Base-by-base conservation (phyloP, 1,284 basidiomycete genomes). In the Cryptococcus floricola region DNA sequence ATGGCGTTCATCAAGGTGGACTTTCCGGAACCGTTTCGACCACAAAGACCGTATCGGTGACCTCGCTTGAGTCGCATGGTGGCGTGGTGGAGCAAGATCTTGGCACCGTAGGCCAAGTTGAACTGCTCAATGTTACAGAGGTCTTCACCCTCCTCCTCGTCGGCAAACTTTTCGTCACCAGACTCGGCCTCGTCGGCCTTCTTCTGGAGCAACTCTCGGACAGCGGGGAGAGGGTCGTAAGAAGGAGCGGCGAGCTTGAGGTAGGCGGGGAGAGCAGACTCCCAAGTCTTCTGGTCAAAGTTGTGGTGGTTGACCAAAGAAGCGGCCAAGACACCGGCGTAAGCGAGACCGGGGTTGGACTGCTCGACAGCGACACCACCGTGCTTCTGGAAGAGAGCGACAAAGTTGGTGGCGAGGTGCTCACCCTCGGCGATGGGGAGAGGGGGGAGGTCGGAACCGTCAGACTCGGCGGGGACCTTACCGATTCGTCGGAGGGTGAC, bases 11-110 rank as follows among this genome's bases (percentile, higher is more conserved):
- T 96, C 78, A 97, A 87, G 52, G 93, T 97, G 18, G 94, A 97
- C 84, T 97, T 97, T 72, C 93, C 93, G 73, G 93, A 92, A 85
- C 94, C 94, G 80, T 97, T 97, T 80, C 93, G 90, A 79, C 94
- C 93, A 78, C 91, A 94, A 49, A 97, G 87, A 86, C 93, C 93
- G 79, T 97, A 97, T 76, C 94, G 92, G 82, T 96, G 91, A 59
- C 93, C 94, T 81, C 94, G 92, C 85, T 96, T 97, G 77, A 97
- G 87, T 75, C 93, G 91, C 77, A 97, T 89, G 63, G 83, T 88
- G 64, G 94, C 93, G 53, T 92, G 95, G 83, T 97, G 96, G 75
- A 97, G 86, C 69, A 97, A 79, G 71, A 97, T 97, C 85, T 97
- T 96, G 76, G 93, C 93, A 87, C 93, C 94, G 77, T 97, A 97